Conservation (phyloP, 1,139 yeast genomes). For the Suhomyces choctaworum region DNA sequence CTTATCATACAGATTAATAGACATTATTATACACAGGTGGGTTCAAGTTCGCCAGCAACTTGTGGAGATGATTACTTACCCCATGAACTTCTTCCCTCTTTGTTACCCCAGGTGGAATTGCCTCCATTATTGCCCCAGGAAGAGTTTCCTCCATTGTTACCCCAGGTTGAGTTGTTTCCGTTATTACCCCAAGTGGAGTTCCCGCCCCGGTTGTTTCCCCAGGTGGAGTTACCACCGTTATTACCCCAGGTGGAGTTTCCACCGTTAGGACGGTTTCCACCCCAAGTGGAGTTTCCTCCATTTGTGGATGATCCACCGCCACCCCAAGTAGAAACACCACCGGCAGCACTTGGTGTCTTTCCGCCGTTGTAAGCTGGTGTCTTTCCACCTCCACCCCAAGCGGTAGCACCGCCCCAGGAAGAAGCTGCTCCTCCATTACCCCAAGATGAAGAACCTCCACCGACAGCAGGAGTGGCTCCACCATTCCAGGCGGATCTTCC, state of each 20-base stretch:
- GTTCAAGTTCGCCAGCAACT: constrained; percentile 11
- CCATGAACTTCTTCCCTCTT: constrained; percentile 21
- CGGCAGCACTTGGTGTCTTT: constrained; percentile 24
- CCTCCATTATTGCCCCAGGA: constrained; percentile 26
- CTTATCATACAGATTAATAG: constrained; percentile 8
- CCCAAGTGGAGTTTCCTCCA: constrained; percentile 26
- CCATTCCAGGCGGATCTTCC: constrained; percentile 45
- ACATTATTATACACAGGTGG: constrained; percentile 9
- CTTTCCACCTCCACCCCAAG: constrained; percentile 47
- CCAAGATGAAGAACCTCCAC: constrained; percentile 32
- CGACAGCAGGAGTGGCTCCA: constrained; percentile 51
- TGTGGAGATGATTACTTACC: constrained; percentile 11
- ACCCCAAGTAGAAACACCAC: constrained; percentile 40
- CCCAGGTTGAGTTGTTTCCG: constrained; percentile 31
- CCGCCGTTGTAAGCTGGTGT: constrained; percentile 30
- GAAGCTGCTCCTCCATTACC: constrained; percentile 40
- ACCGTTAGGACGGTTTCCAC: constrained; percentile 27
- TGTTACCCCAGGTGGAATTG: constrained; percentile 26
- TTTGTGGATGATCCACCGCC: constrained; percentile 20
- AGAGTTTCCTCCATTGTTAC: constrained; percentile 25
- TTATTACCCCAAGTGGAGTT: constrained; percentile 27
- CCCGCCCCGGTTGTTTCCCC: constrained; percentile 28
- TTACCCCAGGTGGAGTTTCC: constrained; percentile 25
- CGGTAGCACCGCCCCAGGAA: constrained; percentile 50
- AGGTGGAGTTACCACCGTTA: constrained; percentile 22